Evolutionary conservation across 768 basidiomycete genomes (phyloP), one percentile per base, ranked within the genome.

Genomic region (Arthromyces matolae): DNA sequence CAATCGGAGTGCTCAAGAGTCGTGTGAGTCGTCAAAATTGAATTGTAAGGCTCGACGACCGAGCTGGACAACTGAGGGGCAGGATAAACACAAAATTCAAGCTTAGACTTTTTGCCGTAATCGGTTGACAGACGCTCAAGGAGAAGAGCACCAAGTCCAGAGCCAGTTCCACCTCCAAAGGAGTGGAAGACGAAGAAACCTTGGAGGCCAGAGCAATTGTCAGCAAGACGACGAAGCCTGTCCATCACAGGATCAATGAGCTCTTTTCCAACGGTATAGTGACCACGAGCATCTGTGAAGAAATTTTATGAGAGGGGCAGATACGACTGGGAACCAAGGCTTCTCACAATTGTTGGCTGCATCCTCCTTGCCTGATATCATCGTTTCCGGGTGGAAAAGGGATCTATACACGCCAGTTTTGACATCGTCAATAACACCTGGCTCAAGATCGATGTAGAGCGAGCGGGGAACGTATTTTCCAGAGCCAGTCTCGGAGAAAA

Each of bases 111-210:
- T 73, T 99, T 99, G 69, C 96, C 96, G 62, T 97, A 99, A 71
- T 99, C 96, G 48, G 90, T 89, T 23, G 95, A 97, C 58, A 99
- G 85, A 49, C 93, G 85, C 73, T 99, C 96, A 51, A 98, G 83
- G 53, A 99, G 79, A 60, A 99, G 87, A 50, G 96, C 95, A 66
- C 96, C 96, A 62, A 99, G 95, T 64, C 96, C 96, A 52, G 96
- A 99, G 62, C 96, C 96, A 65, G 96, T 98, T 70, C 96, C 96
- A 65, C 96, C 96, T 66, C 96, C 96, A 66, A 99, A 98, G 16
- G 96, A 98, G 76, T 98, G 96, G 84, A 98, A 98, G 64, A 98
- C 91, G 65, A 98, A 98, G 84, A 99, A 99, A 61, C 96, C 96
- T 72, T 99, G 96, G 36, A 99, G 84, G 65, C 96, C 96, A 41